phyloP scores from a whole-genome alignment of 1,284 basidiomycete genomes.

The Volvariella surrecta region DNA sequence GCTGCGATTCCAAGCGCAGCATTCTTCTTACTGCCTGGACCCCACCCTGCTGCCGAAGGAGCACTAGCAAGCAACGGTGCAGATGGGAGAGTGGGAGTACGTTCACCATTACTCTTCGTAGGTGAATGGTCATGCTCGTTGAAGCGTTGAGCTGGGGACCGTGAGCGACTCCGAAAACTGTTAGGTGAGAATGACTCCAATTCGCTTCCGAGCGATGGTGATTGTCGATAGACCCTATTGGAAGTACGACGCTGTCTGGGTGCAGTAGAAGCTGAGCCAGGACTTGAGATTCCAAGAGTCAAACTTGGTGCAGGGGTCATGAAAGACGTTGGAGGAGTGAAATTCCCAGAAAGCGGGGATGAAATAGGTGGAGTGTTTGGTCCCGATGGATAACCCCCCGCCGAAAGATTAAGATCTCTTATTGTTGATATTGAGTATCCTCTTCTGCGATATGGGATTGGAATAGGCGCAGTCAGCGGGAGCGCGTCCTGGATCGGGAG shows the following conservation, averaged over 20 bases:
- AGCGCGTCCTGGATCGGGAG: not conserved
- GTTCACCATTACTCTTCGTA: conserved; percentile 3
- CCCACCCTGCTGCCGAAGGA: too few relatives aligned
- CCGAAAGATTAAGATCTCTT: not conserved
- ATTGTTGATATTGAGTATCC: not conserved
- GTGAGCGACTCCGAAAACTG: conserved; percentile 11
- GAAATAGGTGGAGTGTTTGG: conserved; percentile 8
- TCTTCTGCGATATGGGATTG: not conserved
- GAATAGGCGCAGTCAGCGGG: not conserved
- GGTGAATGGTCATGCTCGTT: conserved; percentile 4
- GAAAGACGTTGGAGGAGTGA: conserved; percentile 7
- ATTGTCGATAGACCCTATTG: conserved; percentile 4
- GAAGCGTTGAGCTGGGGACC: conserved; percentile 11
- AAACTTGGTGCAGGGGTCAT: conserved; percentile 5
- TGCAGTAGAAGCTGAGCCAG: not conserved
- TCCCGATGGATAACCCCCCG: not conserved
- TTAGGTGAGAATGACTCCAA: conserved; percentile 6
- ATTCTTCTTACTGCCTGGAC: too few relatives aligned
- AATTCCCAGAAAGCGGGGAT: conserved; percentile 9
- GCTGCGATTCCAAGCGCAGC: too few relatives aligned
- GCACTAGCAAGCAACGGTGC: not conserved
- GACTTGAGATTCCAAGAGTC: not conserved
- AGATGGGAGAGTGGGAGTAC: conserved; percentile 10
- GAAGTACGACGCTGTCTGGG: not conserved
- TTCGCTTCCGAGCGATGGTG: conserved; percentile 2